These are phyloP conservation scores for Fusarium concolor DNA, from an alignment of 2,329 filamentous ascomycete genomes.

Conservation along the genomic window DNA sequence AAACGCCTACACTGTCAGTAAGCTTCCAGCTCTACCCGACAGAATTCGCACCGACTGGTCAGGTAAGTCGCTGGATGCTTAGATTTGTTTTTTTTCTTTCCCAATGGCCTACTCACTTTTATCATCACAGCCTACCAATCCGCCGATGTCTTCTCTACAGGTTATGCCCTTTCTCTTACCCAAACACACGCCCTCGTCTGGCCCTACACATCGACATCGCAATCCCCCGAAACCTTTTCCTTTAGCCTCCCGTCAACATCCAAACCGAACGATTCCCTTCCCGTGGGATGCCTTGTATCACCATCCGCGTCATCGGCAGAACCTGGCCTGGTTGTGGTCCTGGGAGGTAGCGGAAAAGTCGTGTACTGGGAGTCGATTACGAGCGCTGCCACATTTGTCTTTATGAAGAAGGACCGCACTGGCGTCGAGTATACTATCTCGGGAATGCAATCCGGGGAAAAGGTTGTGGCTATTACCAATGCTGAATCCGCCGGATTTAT, in stretches of 20 bases:
- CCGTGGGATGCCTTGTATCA: constrained; percentile 84
- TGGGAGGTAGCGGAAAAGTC: constrained; percentile 85
- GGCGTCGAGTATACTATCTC: constrained; percentile 81
- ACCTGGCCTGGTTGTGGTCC: constrained; percentile 86
- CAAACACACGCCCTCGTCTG: constrained; percentile 87
- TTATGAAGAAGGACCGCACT: constrained; percentile 83
- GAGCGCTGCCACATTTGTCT: constrained; percentile 83
- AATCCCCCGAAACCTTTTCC: constrained; percentile 80
- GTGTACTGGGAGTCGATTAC: constrained; percentile 97
- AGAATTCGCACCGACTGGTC: constrained; percentile 74
- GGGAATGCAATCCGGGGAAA: constrained; percentile 82
- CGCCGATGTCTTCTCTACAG: constrained; percentile 73
- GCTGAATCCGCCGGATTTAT: constrained; percentile 90
- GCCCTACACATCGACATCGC: constrained; percentile 80
- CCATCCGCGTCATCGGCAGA: constrained; percentile 82
- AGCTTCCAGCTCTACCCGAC: constrained; percentile 84
- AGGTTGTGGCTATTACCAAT: constrained; percentile 79
- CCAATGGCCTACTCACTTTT: constrained; percentile 28
- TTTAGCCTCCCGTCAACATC: constrained; percentile 82
- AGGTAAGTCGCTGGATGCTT: constrained; percentile 63
- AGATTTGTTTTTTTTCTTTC: not conserved
- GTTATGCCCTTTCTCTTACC: constrained; percentile 84
- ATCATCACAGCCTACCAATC: constrained; percentile 67
- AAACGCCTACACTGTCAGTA: constrained; percentile 85
- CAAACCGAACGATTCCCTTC: constrained; percentile 76